phyloP scores from a whole-genome alignment of 306 rosid species.

The Cicer bijugum region DNA sequence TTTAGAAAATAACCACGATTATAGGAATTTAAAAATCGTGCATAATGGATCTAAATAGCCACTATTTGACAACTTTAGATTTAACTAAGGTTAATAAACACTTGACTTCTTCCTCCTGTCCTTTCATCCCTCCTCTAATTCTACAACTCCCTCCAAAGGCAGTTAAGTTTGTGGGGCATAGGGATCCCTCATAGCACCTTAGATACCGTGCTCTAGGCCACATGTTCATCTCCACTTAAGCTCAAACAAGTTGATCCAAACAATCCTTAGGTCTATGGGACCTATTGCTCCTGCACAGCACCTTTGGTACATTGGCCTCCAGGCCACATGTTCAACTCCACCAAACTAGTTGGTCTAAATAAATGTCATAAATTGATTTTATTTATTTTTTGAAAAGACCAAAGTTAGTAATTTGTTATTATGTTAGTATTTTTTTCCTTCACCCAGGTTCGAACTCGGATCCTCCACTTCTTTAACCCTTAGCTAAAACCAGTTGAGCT shows the following conservation, averaged over 20 bases:
- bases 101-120: slow-evolving; percentile 4
- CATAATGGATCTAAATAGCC: not conserved
- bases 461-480: too few relatives aligned
- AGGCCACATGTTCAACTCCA: slow-evolving; percentile 1
- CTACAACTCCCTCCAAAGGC: slow-evolving; percentile 8
- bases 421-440: too few relatives aligned
- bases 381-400: too few relatives aligned
- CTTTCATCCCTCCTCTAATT: slow-evolving; percentile 26
- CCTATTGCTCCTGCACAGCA: slow-evolving; percentile 27
- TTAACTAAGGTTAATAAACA: not conserved
- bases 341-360: slow-evolving; percentile 12
- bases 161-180: not conserved
- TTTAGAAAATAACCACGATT: not conserved
- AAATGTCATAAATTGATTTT: not conserved
- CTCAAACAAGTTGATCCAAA: too few relatives aligned
- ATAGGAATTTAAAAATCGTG: slow-evolving; percentile 11
- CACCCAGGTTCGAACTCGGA: too few relatives aligned
- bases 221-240: not conserved
- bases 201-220: not conserved
- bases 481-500: too few relatives aligned
- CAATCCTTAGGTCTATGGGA: not conserved
- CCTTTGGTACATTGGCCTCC: not conserved
- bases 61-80: not conserved
- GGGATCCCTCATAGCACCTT: not conserved
- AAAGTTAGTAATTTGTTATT: too few relatives aligned